Base-by-base conservation (phyloP, 371 early-diverging fungal genomes). In the Mucor ambiguus region DNA sequence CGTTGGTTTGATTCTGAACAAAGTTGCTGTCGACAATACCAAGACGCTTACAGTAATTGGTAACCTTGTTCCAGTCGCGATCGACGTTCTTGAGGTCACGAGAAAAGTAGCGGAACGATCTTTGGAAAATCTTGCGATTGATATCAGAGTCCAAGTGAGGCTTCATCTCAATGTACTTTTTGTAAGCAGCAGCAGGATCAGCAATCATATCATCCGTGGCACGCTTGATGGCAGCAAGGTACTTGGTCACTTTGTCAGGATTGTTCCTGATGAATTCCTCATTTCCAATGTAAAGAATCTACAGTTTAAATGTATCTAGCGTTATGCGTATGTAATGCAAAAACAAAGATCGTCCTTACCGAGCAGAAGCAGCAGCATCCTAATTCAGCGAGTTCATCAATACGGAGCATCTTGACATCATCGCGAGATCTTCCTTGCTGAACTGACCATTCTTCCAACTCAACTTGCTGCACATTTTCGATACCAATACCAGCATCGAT, bases 401-500 rank as follows among this genome's bases (percentile, higher is more conserved):
- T 89, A 44, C 90, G 79, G 32, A 89, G 77, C 89, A 89, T 88
- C 11, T 75, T 70, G 32, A 89, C 88, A 61, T 87, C 88, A 32
- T 76, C 77, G 22, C 75, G 79, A 26, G 78, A 54, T 20, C 84
- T 76, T 41, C 87, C 87, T 59, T 86, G 80, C 37, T 77, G 68
- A 30, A 78, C 82, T 30, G 81, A 84, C 86, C 87, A 87, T 62
- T 87, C 84, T 72, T 89, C 89, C n/a, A 89, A 69, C 56, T 89
- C 88, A 37, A 87, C 89, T 81, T 83, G 83, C 67, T 89, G 89
- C 29, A 89, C 85, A 54, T 87, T 87, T 61, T 89, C 89, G n/a
- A 89, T 76, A 32, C 89, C 89, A 52, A 89, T 85, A 57, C 90
- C 90, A n/a, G 87, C 90, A 71, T 89, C 84, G 54, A 89, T 87